Evolutionary conservation across 2,329 filamentous ascomycete genomes (phyloP), one percentile per base, ranked within the genome.

Genomic region (Phaeosphaeriaceae sp.): DNA sequence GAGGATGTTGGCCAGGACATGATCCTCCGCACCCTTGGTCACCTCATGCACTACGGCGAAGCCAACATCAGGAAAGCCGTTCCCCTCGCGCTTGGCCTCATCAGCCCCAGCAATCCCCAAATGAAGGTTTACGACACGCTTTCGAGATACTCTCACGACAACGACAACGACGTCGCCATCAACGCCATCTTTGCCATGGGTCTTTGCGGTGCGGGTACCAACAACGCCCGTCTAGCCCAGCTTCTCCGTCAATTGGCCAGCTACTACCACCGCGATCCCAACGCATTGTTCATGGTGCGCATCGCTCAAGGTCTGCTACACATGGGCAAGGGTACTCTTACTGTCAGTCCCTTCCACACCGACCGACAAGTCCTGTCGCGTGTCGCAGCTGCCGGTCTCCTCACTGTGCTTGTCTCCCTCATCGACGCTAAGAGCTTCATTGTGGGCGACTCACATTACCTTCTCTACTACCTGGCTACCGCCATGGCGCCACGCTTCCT

Each of bases 101-200:
- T 99, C 74, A 97, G 92, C 80, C 92, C 96, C 13, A 97, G 93
- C 81, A 99, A 99, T 82, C 95, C 95, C 11, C 96, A 99, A 78
- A 99, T 99, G 94, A 99, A 98, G 85, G 91, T 99, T 48, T 99
- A 99, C 82, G 95, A 99, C 78, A 99, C 95, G 0, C 84, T 99
- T 11, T 99, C 95, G 51, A 86, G 95, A 74, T 99, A 99, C 85
- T 96, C 91, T 64, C 95, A 99, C 85, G 95, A 99, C 82, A 99
- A 95, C 68, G 95, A 99, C 81, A 96, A 94, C 62, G 95, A 99
- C 72, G 95, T 99, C 48, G 95, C 95, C 41, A 91, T 99, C 79
- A 99, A 98, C 75, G 93, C 95, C 72, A 99, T 99, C 75, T 99
- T 99, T 74, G 93, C 95, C 67, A 99, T 99, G 95, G 95, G 95